Percentiles rank a stretch among this genome's conserved stretches.
These are phyloP conservation scores for Scedosporium dehoogii DNA, from an alignment of 2,329 filamentous ascomycete genomes.

Conservation along the genomic window DNA sequence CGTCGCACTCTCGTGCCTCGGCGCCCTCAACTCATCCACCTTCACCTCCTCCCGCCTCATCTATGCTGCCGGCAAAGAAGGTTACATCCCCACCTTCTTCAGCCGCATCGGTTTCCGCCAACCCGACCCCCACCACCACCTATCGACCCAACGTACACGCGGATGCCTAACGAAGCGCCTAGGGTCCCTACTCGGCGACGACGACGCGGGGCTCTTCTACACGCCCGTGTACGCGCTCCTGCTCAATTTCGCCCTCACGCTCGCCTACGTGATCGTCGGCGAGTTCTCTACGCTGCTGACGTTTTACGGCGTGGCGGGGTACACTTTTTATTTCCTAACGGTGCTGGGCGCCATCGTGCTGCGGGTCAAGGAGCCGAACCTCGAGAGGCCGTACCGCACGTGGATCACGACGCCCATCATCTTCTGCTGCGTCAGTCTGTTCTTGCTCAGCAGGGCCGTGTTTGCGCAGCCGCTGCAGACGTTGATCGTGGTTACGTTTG, in stretches of 20 bases:
- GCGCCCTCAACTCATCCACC: slow-evolving; percentile 84
- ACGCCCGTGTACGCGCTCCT: slow-evolving; percentile 89
- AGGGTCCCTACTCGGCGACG: slow-evolving; percentile 60
- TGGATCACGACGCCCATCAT: slow-evolving; percentile 97
- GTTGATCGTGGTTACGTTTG: slow-evolving; percentile 74
- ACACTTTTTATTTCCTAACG: slow-evolving; percentile 94
- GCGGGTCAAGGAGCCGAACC: slow-evolving; percentile 72
- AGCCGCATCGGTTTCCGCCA: slow-evolving; percentile 66
- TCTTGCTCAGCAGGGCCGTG: slow-evolving; percentile 77
- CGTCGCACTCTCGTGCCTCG: slow-evolving; percentile 86
- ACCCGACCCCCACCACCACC: slow-evolving; percentile 21
- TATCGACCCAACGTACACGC: slow-evolving; percentile 36
- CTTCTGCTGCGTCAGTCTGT: slow-evolving; percentile 95
- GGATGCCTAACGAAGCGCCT: slow-evolving; percentile 51
- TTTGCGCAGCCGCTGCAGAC: slow-evolving; percentile 90
- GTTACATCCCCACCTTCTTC: slow-evolving; percentile 78
- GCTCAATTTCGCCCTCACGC: slow-evolving; percentile 67
- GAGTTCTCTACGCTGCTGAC: slow-evolving; percentile 88
- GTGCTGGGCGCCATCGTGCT: slow-evolving; percentile 89
- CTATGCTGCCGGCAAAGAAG: slow-evolving; percentile 91
- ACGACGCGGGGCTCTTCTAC: slow-evolving; percentile 72
- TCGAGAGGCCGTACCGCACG: slow-evolving; percentile 86
- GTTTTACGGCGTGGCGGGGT: slow-evolving; percentile 95
- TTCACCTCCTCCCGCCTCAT: slow-evolving; percentile 89
- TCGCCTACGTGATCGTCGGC: slow-evolving; percentile 71